Evolutionary conservation across 179 eudicot genomes (phyloP), one percentile per base, ranked within the genome.

Genomic region (Actinidia polygama): DNA sequence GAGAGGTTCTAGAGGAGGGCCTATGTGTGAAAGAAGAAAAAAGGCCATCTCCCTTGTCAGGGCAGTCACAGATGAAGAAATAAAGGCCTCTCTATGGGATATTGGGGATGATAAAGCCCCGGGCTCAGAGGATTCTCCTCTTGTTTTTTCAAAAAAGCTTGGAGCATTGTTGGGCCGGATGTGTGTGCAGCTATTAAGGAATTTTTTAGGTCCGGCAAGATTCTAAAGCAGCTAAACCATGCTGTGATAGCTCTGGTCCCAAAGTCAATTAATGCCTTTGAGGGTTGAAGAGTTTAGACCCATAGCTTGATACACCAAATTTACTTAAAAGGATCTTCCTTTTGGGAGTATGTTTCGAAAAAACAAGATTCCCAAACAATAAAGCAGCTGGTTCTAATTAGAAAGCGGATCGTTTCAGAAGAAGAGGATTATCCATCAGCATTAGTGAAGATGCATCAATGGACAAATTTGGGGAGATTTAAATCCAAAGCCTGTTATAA

Each of bases 121-220:
- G 21, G 70, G 70, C 62, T 78, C 83, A 0, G 78, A 81, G n/a
- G 78, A 78, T 81, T 36, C 24, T 30, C 21, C 4, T 26, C 55
- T 15, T 14, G 14, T 1, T 57, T 81, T 23, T 71, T 72, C 47
- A 81, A 58, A 6, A 73, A 81, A 4, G 2, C 59, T 0, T 81
- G 83, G 78, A 36, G 57, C 10, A 40, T 44, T 11, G 59, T 81
- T 1, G 70, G 78, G 1, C 10, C 12, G 0, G 21, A 19, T 2
- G 1, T 72, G 1, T 8, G 6, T 19, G n/a, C 10, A 3, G 69
- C 71, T 0, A 26, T 73, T 1, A 1, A 15, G 6, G 78, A 81
- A 8, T 59, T 81, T 44, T 81, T 81, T 44, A 44, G 0, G 7
- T 7, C 78, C 0, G 70, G 78, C 36, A 1, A 40, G 12, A 1